Evolutionary conservation across 2,329 filamentous ascomycete genomes (phyloP).

Genomic region (Penicillium paneum): DNA sequence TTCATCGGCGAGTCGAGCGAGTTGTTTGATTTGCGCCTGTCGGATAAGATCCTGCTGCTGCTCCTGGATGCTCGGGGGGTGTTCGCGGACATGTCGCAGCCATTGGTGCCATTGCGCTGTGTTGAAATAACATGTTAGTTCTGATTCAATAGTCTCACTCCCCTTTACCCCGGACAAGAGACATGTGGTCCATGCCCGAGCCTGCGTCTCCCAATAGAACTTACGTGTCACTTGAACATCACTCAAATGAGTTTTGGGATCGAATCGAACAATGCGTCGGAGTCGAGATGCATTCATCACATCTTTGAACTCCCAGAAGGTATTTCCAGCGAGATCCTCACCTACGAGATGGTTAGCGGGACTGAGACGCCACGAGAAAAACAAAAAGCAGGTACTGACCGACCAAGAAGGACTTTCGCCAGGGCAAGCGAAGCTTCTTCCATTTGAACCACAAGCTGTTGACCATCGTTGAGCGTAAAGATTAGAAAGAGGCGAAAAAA

Average conservation of each 20-base stretch:
- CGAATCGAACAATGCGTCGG: conserved; percentile 59
- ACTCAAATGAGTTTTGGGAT: conserved; percentile 51
- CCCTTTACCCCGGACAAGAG: not conserved
- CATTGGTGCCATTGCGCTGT: conserved; percentile 66
- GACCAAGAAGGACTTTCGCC: conserved; percentile 59
- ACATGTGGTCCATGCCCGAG: not conserved
- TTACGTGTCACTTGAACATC: conserved; percentile 61
- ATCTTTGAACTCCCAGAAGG: conserved; percentile 66
- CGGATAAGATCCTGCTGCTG: conserved; percentile 57
- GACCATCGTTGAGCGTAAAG: conserved; percentile 33
- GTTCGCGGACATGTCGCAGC: conserved; percentile 59
- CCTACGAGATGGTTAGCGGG: conserved; percentile 41
- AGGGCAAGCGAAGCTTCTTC: conserved; percentile 61
- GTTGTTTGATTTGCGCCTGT: conserved; percentile 57
- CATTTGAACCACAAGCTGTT: conserved; percentile 59
- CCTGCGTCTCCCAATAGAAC: conserved; percentile 14
- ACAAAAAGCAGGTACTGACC: conserved; percentile 39
- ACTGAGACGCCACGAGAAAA: not conserved
- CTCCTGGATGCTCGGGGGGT: conserved; percentile 57
- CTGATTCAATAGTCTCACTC: not conserved
- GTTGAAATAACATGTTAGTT: conserved; percentile 15
- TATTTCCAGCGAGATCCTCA: conserved; percentile 61
- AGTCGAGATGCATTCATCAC: conserved; percentile 51
- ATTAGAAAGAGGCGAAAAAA: conserved; percentile 9
- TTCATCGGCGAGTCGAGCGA: conserved; percentile 59